Conservation (phyloP, 163 green algal genomes). For the Scenedesmus sp. region DNA sequence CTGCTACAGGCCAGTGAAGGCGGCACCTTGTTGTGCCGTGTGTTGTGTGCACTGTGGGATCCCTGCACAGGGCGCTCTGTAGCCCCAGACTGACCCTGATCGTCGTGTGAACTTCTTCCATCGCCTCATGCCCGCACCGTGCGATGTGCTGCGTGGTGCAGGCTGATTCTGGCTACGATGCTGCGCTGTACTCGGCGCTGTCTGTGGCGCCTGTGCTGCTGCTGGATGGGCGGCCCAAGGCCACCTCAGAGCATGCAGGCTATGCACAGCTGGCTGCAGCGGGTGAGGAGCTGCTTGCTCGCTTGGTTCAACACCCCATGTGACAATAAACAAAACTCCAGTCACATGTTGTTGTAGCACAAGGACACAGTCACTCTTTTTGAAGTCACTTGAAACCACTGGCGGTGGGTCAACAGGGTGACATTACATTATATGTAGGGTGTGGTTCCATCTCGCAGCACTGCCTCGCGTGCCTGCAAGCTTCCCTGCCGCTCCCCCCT, state of each 20-base stretch:
- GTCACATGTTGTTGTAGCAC: too few relatives aligned
- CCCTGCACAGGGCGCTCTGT: not conserved
- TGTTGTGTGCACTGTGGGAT: not conserved
- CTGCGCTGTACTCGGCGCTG: conserved; percentile 24
- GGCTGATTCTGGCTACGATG: conserved; percentile 49
- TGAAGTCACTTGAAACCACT: too few relatives aligned
- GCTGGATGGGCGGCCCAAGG: conserved; percentile 41
- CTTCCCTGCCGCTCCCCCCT: too few relatives aligned
- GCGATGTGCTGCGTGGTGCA: not conserved
- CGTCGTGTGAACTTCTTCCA: not conserved
- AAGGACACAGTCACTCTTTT: too few relatives aligned
- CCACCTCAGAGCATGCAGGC: conserved; percentile 48
- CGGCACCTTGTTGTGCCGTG: not conserved
- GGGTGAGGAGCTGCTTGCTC: not conserved
- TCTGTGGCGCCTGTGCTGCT: conserved; percentile 46
- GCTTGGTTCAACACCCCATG: too few relatives aligned
- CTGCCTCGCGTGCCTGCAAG: too few relatives aligned
- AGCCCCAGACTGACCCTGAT: not conserved
- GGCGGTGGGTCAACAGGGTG: too few relatives aligned
- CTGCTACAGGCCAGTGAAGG: not conserved
- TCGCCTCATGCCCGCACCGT: not conserved
- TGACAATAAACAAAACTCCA: too few relatives aligned
- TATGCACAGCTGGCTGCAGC: conserved; percentile 40
- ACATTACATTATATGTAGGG: too few relatives aligned
- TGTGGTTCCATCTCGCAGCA: too few relatives aligned